phyloP scores from a whole-genome alignment of 2,329 filamentous ascomycete genomes.

The Nemania sp. region DNA sequence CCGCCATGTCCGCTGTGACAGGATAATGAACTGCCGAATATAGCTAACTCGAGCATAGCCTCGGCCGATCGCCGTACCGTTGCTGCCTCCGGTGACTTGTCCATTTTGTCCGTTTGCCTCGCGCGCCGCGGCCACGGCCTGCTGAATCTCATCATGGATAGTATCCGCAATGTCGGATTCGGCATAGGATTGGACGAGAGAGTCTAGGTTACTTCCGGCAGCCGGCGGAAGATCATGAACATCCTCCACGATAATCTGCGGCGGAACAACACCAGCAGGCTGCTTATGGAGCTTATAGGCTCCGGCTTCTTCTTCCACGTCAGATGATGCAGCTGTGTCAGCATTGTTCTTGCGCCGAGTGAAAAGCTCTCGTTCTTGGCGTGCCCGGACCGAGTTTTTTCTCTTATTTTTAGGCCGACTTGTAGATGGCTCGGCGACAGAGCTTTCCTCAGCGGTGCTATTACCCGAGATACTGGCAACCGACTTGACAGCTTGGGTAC shows the following conservation, averaged over 20 bases:
- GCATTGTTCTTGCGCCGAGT: constrained; percentile 73
- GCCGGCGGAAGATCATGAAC: constrained; percentile 63
- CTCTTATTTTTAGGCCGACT: constrained; percentile 70
- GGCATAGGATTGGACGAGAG: constrained; percentile 74
- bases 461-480: constrained; percentile 80
- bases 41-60: constrained; percentile 84
- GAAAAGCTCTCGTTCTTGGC: constrained; percentile 88
- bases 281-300: constrained; percentile 57
- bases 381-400: constrained; percentile 78
- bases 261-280: constrained; percentile 48
- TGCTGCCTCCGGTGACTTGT: constrained; percentile 50
- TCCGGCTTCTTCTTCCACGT: constrained; percentile 55
- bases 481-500: constrained; percentile 85
- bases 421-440: constrained; percentile 58
- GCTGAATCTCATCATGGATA: constrained; percentile 77
- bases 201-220: constrained; percentile 78
- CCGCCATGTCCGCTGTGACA: constrained; percentile 91
- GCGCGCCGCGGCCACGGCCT: constrained; percentile 66
- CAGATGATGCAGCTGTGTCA: constrained; percentile 65
- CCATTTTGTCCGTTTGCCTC: constrained; percentile 70
- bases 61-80: constrained; percentile 66
- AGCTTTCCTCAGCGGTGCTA: constrained; percentile 71
- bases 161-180: constrained; percentile 75
- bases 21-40: constrained; percentile 79
- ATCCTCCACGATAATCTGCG: constrained; percentile 69